Percentiles rank a stretch among this genome's conserved stretches.
Conservation (phyloP, 345 rosid species). For the Passiflora organensis region DNA sequence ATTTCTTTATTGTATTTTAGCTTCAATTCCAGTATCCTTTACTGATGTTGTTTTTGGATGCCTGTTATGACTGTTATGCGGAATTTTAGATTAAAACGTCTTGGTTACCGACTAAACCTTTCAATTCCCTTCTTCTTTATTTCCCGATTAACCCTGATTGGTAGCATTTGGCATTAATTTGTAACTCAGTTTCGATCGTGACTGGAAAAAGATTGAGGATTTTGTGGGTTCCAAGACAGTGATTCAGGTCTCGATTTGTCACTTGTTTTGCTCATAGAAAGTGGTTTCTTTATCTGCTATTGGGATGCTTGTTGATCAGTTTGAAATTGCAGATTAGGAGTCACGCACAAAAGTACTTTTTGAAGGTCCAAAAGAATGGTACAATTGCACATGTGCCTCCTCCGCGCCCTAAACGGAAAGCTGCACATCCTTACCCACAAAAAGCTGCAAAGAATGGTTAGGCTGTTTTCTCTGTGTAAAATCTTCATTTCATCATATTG, state of each 20-base stretch:
- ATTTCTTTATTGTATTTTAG: not conserved
- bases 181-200: conserved; percentile 83
- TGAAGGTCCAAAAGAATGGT: conserved; percentile 95
- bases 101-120: too few relatives aligned
- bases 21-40: not conserved
- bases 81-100: too few relatives aligned
- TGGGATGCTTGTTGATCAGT: conserved; percentile 8
- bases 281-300: not conserved
- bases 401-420: conserved; percentile 97
- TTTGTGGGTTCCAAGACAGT: conserved; percentile 98
- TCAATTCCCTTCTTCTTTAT: not conserved
- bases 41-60: too few relatives aligned
- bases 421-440: conserved; percentile 92
- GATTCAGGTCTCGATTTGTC: conserved; percentile 59
- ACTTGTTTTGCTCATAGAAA: not conserved
- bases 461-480: conserved; percentile 6
- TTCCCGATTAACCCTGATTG: not conserved
- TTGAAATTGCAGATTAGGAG: conserved; percentile 66
- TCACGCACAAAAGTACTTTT: conserved; percentile 95
- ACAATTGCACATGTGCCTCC: conserved; percentile 90
- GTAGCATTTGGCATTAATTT: conserved; percentile 8
- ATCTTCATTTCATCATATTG: not conserved
- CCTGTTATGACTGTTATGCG: too few relatives aligned
- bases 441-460: conserved; percentile 82
- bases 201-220: conserved; percentile 98